Percentiles rank a stretch among this genome's conserved stretches.
Evolutionary conservation across 441 rosid species (phyloP).

Genomic region (Aquilaria agallochum): DNA sequence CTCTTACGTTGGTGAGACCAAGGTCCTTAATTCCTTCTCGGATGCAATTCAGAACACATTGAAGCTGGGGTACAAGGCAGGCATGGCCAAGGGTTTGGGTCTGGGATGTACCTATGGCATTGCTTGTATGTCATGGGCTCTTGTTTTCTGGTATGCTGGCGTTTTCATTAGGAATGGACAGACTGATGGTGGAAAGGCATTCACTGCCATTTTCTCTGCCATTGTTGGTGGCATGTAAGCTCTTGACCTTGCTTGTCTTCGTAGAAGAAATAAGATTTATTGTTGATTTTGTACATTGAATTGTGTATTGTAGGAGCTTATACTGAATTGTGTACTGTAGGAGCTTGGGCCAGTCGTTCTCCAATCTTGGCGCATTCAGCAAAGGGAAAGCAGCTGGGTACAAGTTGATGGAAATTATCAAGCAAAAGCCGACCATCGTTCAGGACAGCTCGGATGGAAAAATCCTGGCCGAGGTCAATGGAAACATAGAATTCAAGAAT

Average conservation of each 20-base stretch:
- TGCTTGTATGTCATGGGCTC: constrained; percentile 99
- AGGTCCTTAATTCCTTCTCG: constrained; percentile 84
- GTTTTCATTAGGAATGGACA: constrained; percentile 91
- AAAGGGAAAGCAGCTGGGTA: constrained; percentile 97
- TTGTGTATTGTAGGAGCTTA: constrained; percentile 66
- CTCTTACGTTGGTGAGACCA: constrained; percentile 96
- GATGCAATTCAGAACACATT: constrained; percentile 94
- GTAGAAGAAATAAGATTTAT: neutral
- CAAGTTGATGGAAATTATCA: constrained; percentile 93
- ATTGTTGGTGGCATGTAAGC: constrained; percentile 99
- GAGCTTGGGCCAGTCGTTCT: constrained; percentile 99
- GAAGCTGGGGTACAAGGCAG: constrained; percentile 97
- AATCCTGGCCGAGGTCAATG: constrained; percentile 69
- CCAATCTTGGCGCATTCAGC: constrained; percentile 97
- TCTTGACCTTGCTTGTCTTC: constrained; percentile 6
- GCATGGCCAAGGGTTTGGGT: constrained; percentile 99
- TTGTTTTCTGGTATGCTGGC: constrained; percentile 99
- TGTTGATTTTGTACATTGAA: neutral
- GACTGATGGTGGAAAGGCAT: constrained; percentile 97
- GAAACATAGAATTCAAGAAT: constrained; percentile 89
- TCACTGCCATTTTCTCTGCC: constrained; percentile 98
- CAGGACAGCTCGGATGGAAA: constrained; percentile 71
- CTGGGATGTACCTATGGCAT: constrained; percentile 98
- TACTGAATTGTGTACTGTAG: constrained; percentile 33
- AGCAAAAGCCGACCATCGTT: constrained; percentile 79